A percentile compares a stretch with the other conserved stretches of the same genome.
Conservation (phyloP, 2,329 filamentous ascomycete species). For the Colletotrichum godetiae region DNA sequence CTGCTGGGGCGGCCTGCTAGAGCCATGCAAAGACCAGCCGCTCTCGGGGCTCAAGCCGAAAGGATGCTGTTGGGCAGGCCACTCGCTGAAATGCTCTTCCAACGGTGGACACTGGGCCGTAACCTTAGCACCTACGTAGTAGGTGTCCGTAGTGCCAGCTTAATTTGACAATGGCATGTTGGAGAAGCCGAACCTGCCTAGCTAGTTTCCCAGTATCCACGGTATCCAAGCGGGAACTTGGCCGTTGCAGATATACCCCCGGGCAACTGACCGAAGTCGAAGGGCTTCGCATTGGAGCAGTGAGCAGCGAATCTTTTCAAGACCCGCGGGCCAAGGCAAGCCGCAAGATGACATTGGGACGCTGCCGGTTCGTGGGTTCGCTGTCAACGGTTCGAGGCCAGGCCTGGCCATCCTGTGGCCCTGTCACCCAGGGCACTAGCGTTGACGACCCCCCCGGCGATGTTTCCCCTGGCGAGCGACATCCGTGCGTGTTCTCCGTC, state of each 20-base stretch:
- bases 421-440: conserved; percentile 16
- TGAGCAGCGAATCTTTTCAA: not conserved
- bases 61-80: not conserved
- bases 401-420: conserved; percentile 21
- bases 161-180: not conserved
- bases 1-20: not conserved
- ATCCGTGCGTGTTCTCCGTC: conserved; percentile 28
- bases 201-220: not conserved
- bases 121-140: no score
- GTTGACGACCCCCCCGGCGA: not conserved
- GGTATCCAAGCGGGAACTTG: not conserved
- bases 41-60: not conserved
- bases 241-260: conserved; percentile 7
- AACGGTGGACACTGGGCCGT: not conserved
- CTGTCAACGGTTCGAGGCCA: conserved; percentile 24
- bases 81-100: not conserved
- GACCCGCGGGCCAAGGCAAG: not conserved
- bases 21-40: not conserved
- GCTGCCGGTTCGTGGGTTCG: conserved; percentile 8
- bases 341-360: not conserved
- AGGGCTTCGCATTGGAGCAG: not conserved
- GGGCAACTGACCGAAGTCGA: conserved; percentile 28
- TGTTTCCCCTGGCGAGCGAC: conserved; percentile 3
- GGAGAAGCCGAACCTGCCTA: not conserved
- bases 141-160: not conserved